These are phyloP conservation scores for Moringa oleifera DNA, from an alignment of 345 rosid genomes.

Conservation along the genomic window DNA sequence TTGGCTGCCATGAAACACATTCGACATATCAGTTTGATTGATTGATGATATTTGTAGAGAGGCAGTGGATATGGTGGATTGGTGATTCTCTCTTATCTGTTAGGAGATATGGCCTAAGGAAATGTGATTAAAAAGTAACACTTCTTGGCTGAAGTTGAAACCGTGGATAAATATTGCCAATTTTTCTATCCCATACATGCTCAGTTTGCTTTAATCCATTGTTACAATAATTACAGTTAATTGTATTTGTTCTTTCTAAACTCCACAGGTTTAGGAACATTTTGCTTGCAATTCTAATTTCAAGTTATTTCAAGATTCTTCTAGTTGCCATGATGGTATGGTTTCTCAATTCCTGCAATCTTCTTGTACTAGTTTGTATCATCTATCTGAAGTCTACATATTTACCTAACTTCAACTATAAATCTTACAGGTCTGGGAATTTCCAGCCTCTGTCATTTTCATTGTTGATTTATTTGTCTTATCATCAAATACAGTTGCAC, in stretches of 20 bases:
- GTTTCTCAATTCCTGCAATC: slow-evolving; percentile 3
- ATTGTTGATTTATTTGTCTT: slow-evolving; percentile 67
- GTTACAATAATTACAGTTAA: too few relatives aligned
- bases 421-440: slow-evolving; percentile 69
- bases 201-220: slow-evolving; percentile 25
- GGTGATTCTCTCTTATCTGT: too few relatives aligned
- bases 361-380: slow-evolving; percentile 2
- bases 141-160: too few relatives aligned
- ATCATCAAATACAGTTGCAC: slow-evolving; percentile 65
- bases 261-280: slow-evolving; percentile 34
- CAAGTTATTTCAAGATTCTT: slow-evolving; percentile 73
- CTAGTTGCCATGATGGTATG: slow-evolving; percentile 66
- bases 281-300: slow-evolving; percentile 51
- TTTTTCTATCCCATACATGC: neutral
- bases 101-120: too few relatives aligned
- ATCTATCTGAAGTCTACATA: neutral
- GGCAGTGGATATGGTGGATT: too few relatives aligned
- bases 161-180: too few relatives aligned
- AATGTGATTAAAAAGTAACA: too few relatives aligned
- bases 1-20: too few relatives aligned
- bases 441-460: slow-evolving; percentile 64
- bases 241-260: neutral
- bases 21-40: too few relatives aligned
- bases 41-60: too few relatives aligned
- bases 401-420: slow-evolving; percentile 10